Evolutionary conservation across 306 rosid species (phyloP), one percentile per base, ranked within the genome.

Genomic region (Bauhinia variegata): DNA sequence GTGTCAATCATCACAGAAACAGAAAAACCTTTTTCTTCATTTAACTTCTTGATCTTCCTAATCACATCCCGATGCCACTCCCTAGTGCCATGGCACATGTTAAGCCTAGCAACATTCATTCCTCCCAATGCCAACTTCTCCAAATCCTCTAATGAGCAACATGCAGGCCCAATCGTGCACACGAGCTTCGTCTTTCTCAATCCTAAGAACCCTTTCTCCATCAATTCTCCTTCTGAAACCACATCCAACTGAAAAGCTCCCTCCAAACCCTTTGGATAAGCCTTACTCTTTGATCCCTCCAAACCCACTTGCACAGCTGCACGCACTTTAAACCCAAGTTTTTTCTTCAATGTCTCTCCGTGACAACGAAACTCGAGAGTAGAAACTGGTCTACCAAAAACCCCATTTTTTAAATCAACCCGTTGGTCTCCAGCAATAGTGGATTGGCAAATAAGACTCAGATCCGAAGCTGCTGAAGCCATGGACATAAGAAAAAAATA

Each of bases 131-230:
- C 92, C 85, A 92, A 49, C 43, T 76, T 82, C 85, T 89, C 96
- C 66, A 92, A 72, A 42, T 89, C 91, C 82, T 87, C 91, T 75
- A 78, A 58, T 4, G 86, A 78, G 58, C 78, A 77, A 50, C 92
- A 85, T 9, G 89, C 89, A 8, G 95, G 96, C 28, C 98, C 98
- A 33, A 92, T 68, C 0, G 96, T 92, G 65, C 98, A 89, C 9
- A 89, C 89, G 1, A 92, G 85, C 79, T 92, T 92, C 32, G 98
- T 92, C 87, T 87, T 92, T 81, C 95, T 89, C 88, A 86, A 54
- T 43, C 96, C 95, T 67, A 71, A 63, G 70, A 89, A 87, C 23
- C 98, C 95, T 60, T 84, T 89, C 75, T 84, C 82, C 65, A 79
- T 87, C 77, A 89, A 65, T 23, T 89, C 95, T 60, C 72, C 74